phyloP scores from a whole-genome alignment of 2,329 filamentous ascomycete species.

The Penicillium decumbens region DNA sequence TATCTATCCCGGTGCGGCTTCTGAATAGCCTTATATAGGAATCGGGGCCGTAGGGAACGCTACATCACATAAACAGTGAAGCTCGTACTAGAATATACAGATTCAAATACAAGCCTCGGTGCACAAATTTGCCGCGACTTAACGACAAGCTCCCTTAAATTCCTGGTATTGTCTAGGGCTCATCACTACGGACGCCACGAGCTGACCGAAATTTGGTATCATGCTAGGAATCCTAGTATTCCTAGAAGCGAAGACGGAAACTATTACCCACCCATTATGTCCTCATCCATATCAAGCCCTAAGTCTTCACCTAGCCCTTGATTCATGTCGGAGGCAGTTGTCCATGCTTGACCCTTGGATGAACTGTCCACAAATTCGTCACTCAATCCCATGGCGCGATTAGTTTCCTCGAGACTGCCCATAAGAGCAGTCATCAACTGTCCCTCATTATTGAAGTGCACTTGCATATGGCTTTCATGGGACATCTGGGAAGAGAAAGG shows the following conservation, averaged over 20 bases:
- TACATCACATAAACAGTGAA: no score
- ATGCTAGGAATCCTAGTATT: background rate
- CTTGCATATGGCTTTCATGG: slow-evolving; percentile 34
- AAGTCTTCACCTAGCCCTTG: slow-evolving; percentile 8
- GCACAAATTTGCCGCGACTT: background rate
- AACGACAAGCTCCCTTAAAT: background rate
- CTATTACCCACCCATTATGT: slow-evolving; percentile 36
- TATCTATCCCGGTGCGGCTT: no score
- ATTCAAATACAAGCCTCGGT: no score
- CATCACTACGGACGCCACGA: background rate
- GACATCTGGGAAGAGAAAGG: slow-evolving; percentile 31
- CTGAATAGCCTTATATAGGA: no score
- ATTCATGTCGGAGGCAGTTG: slow-evolving; percentile 18
- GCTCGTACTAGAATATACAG: no score
- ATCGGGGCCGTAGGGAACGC: no score
- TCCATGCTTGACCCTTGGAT: slow-evolving; percentile 45
- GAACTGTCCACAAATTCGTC: slow-evolving; percentile 56
- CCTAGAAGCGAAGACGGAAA: background rate
- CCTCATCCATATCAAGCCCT: slow-evolving; percentile 35
- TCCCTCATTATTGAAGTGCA: slow-evolving; percentile 49
- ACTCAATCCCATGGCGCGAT: slow-evolving; percentile 53
- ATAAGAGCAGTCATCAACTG: slow-evolving; percentile 49
- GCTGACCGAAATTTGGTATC: background rate
- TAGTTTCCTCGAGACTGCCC: slow-evolving; percentile 50
- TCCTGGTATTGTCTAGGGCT: background rate